phyloP scores from a whole-genome alignment of 2,329 filamentous ascomycete species.

The Apiospora saccharicola region DNA sequence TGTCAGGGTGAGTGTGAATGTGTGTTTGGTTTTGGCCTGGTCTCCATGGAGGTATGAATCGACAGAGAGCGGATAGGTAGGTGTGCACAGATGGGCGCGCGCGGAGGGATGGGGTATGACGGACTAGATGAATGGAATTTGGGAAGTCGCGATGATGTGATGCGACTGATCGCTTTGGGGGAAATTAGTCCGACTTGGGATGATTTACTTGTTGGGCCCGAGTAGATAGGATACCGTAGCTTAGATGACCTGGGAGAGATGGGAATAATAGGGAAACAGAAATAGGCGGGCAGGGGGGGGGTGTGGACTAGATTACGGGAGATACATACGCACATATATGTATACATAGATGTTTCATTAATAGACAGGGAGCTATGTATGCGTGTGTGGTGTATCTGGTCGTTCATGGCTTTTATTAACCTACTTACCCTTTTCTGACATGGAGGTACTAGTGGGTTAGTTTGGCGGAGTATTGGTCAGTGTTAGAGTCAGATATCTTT shows the following conservation, averaged over 20 bases:
- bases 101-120: constrained; percentile 19
- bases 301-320: constrained; percentile 10
- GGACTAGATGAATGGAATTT: constrained; percentile 14
- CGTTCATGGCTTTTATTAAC: constrained; percentile 14
- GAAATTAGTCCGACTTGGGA: constrained; percentile 20
- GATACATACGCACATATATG: neutral
- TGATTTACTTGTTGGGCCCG: constrained; percentile 21
- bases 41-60: neutral
- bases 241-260: neutral
- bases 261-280: constrained; percentile 12
- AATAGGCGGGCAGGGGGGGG: constrained; percentile 19
- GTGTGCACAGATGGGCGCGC: constrained; percentile 1
- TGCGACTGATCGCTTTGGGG: constrained; percentile 21
- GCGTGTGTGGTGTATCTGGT: constrained; percentile 19
- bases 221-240: constrained; percentile 18
- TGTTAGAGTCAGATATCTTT: constrained; percentile 15
- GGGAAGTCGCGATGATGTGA: constrained; percentile 21
- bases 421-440: constrained; percentile 17
- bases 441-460: constrained; percentile 17
- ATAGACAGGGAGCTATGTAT: constrained; percentile 19
- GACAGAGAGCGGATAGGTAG: neutral
- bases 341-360: constrained; percentile 22
- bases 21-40: constrained; percentile 15
- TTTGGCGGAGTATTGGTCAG: constrained; percentile 19
- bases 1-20: constrained; percentile 18